These are phyloP conservation scores for Jamesozyma spencerorum DNA, from an alignment of 805 yeast species.

Conservation along the genomic window DNA sequence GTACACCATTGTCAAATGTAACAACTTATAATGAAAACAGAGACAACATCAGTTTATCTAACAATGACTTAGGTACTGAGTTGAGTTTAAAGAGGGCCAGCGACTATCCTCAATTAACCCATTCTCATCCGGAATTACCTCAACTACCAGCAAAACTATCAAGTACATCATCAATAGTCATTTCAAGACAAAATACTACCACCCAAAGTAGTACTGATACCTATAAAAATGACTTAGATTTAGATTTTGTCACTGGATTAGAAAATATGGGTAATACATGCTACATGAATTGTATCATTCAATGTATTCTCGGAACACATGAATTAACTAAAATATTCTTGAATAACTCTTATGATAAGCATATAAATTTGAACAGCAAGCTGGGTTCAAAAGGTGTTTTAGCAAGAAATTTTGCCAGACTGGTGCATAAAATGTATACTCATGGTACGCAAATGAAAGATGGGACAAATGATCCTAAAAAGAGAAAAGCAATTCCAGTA, in stretches of 20 bases:
- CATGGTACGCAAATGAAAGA: constrained; percentile 20
- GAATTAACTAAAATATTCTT: constrained; percentile 57
- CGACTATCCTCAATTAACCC: neutral
- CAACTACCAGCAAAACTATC: constrained; percentile 10
- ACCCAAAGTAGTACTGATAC: neutral
- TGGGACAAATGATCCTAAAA: neutral
- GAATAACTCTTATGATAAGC: constrained; percentile 51
- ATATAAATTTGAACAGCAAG: constrained; percentile 62
- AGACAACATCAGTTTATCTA: neutral
- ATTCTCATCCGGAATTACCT: constrained; percentile 13
- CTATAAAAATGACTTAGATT: constrained; percentile 6
- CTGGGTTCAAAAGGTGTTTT: constrained; percentile 76
- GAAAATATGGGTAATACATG: constrained; percentile 87
- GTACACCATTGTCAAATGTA: no score
- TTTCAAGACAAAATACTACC: neutral
- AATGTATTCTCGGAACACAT: constrained; percentile 70
- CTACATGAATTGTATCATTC: constrained; percentile 83
- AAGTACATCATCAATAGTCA: neutral
- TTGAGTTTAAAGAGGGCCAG: no score
- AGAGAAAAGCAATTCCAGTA: constrained; percentile 23
- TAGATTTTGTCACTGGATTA: constrained; percentile 57
- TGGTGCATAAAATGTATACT: constrained; percentile 47
- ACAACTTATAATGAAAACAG: no score
- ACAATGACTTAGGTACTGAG: neutral
- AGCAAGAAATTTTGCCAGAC: constrained; percentile 60